A percentile compares a stretch with the other conserved stretches of the same genome.
phyloP scores from a whole-genome alignment of 2,329 filamentous ascomycete genomes.

The Cercospora sojina region DNA sequence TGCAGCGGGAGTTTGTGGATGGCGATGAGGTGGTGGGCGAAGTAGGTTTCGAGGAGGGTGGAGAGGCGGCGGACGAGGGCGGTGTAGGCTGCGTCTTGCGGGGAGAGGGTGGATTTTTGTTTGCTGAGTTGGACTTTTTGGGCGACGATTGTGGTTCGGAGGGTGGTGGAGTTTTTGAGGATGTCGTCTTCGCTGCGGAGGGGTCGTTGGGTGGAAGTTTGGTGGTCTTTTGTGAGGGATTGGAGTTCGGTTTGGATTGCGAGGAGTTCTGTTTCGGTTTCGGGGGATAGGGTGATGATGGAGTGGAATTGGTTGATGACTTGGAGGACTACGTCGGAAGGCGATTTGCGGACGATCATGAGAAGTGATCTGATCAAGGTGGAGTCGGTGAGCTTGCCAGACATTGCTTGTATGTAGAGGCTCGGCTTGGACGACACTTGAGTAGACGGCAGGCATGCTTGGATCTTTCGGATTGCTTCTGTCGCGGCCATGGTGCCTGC shows the following conservation, averaged over 20 bases:
- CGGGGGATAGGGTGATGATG: neutral
- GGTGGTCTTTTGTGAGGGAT: constrained; percentile 25
- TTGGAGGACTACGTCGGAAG: constrained; percentile 53
- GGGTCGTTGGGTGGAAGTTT: constrained; percentile 30
- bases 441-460: constrained; percentile 41
- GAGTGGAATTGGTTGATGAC: constrained; percentile 38
- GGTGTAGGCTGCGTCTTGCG: constrained; percentile 70
- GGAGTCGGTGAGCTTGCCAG: constrained; percentile 55
- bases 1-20: constrained; percentile 60
- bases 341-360: constrained; percentile 59
- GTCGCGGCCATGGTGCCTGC: constrained; percentile 42
- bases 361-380: constrained; percentile 56
- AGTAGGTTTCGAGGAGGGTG: constrained; percentile 51
- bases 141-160: constrained; percentile 75
- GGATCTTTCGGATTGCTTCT: constrained; percentile 40
- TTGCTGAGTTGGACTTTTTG: constrained; percentile 79
- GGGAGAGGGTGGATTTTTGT: constrained; percentile 68
- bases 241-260: constrained; percentile 26
- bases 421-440: constrained; percentile 42
- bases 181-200: constrained; percentile 75
- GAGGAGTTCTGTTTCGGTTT: neutral
- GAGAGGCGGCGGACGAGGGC: constrained; percentile 60
- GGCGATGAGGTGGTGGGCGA: constrained; percentile 48
- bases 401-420: constrained; percentile 62
- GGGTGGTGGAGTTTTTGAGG: constrained; percentile 64